Base-by-base conservation (phyloP, 768 basidiomycete species). In the Tricholoma furcatifolium region DNA sequence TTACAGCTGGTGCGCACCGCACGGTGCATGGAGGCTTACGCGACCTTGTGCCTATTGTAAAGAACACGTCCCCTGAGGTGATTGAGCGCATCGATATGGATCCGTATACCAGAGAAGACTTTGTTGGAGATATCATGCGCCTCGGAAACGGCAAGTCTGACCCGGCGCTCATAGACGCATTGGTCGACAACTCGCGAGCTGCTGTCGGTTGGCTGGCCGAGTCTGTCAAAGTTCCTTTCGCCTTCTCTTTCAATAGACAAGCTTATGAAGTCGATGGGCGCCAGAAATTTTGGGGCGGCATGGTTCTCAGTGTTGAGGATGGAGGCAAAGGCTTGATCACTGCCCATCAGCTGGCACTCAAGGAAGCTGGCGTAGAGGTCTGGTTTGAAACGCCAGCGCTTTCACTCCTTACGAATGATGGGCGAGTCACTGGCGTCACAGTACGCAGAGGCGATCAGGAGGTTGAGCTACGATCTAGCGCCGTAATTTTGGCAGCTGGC, bases 281-380 rank as follows among this genome's bases (percentile, higher is more conserved):
- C 51, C 78, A 83, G 57, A 83, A 75, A 55, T 88, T 88, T 60
- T 88, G 85, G 85, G 85, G 86, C 18, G 87, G 85, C 6, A 67
- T 88, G 67, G 83, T 77, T 8, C 72, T 87, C 21, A 75, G 78
- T 57, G 79, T 81, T n/a, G 72, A 79, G 49, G 79, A 80, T 35
- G 85, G 85, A 2, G 86, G 87, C 10, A 88, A 87, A 62, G 85
- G 87, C 2, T 67, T 88, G 10, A 83, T 88, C 47, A 70, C 62
- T 40, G 78, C 83, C 4, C 82, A 86, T 64, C 74, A 72, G 36
- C 62, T 61, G 15, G 80, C 80, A 0, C 71, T 87, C 52, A 58
- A 68, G 50, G 66, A 72, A 40, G 77, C 73, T 14, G 79, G 81
- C 0, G 76, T 87, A 6, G 67, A 81, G 42, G 71, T 77, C 7